Evolutionary conservation across 768 basidiomycete species (phyloP), one percentile per base, ranked within the genome.

Genomic region (Suillus bovinus): DNA sequence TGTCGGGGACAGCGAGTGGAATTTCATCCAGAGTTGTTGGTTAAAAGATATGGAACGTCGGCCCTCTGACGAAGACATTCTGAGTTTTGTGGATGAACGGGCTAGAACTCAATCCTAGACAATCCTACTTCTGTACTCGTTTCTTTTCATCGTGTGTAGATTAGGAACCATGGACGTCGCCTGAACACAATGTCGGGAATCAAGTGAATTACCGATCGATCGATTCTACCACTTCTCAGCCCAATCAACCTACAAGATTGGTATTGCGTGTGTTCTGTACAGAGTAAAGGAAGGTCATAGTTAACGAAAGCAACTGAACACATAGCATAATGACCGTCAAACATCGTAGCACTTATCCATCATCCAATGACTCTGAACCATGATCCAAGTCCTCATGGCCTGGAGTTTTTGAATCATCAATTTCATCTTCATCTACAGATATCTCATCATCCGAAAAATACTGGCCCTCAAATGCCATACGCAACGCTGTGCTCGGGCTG

Each of bases 1-100:
- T 29, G 42, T 72, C 13, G 55, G 56, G 22, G 69, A 72, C 39
- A 61, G 59, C 14, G 68, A 64, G n/a, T 74, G 71, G 71, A 9
- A 41, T 0, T 70, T 72, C 31, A 67, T 74, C 62, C 62, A 59
- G 39, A 6, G 4, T 20, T 72, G 72, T 56, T 74, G 71, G 71
- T 71, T 67, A 4, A 76, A 71, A 39, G 72, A 71, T 16, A 61
- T 67, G 8, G 65, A 68, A 58, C 59, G 70, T 9, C 69, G 82
- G 44, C 80, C 80, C 9, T 66, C 67, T 24, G 39, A 68, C 38
- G 54, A 49, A n/a, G 74, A 76, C 27, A 70, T 78, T 39, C 57
- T 66, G 4, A 8, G 16, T 2, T 73, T 73, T 24, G 64, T 52
- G 31, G 20, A 52, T 9, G 20, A 10, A 52, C 31, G 33, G n/a